Base-by-base conservation (phyloP, 768 basidiomycete genomes). In the Ramaria sp. region DNA sequence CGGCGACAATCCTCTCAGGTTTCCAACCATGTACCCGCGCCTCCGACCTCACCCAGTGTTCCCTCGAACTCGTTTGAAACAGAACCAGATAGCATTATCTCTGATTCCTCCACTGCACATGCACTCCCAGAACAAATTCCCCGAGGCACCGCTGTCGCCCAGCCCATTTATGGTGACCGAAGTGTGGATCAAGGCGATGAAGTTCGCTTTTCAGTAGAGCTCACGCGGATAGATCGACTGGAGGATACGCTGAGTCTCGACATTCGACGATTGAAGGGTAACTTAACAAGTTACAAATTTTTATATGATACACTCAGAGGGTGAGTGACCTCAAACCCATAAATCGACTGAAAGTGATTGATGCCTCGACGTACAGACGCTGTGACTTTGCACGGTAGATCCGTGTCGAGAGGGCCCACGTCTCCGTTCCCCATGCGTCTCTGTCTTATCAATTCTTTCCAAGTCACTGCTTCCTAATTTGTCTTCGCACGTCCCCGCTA, bases 161-260 rank as follows among this genome's bases (percentile, higher is more conserved):
- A 85, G 54, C 72, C 83, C 20, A 66, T 85, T 20, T 97, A 95
- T 64, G 94, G 94, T 13, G 89, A 89, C 57, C 63, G 73, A n/a
- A 67, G 76, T 4, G 80, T 88, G 63, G 96, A 98, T 65, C 81
- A 82, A 19, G 92, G 92, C 31, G 95, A 95, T 63, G 96, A 98
- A 81, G 91, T 99, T 63, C 83, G 90, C 63, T 98, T 98, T 75
- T 90, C 84, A 12, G 87, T 97, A 60, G 96, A 99, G 73, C 71
- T 99, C 60, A 97, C 95, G 48, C 75, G 88, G 64, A 76, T 99
- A 64, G 87, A 91, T 69, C 82, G 91, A 60, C 76, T 98, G 64
- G 89, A 85, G 62, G 90, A 91, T 66, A 89, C 93, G 46, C 94
- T 86, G 70, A 87, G 86, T 70, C 76, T 98, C 64, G 94, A 97